Evolutionary conservation across 345 rosid genomes (phyloP), one percentile per base, ranked within the genome.

Genomic region (Triadica sebifera): DNA sequence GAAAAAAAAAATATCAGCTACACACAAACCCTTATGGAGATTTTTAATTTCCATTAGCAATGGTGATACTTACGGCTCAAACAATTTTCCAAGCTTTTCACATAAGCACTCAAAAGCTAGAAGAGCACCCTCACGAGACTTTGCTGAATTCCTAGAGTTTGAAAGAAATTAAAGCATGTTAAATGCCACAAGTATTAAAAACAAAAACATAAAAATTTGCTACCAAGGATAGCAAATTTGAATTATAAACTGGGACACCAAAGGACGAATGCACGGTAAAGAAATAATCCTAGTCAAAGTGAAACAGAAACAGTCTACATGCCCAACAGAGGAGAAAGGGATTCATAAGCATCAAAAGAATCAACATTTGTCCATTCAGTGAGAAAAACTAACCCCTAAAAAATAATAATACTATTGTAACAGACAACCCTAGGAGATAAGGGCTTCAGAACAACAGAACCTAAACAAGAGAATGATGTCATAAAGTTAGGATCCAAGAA

Each of bases 81-180:
- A 95, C 77, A 95, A 81, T 85, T 85, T 91, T 76, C 98, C 97
- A 38, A 95, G 93, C 75, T 80, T 91, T 85, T 95, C 98, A 79
- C 99, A 93, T 37, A 95, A 87, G 85, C 99, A 95, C 81, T 95
- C 97, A 84, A 95, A 95, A 77, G 93, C 99, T 74, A 93, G 87
- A 59, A 93, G 82, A 45, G 93, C 91, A 80, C 99, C 99, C 86
- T 95, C 99, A 72, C 99, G 99, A 66, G 84, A 76, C 81, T 93
- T 95, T 20, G 98, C 98, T 73, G 92, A 90, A 85, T 78, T 88
- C 89, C 99, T 95, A 77, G 16, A 72, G 74, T 51, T 67, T 4
- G 19, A 73, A 76, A 67, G 58, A 71, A 69, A 72, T 12, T 15
- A 20, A 66, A 77, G 29, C 39, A 37, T 12, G 65, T 66, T 3